Base-by-base conservation (phyloP, 2,329 filamentous ascomycete genomes). In the Ceratocystis lukuohia region DNA sequence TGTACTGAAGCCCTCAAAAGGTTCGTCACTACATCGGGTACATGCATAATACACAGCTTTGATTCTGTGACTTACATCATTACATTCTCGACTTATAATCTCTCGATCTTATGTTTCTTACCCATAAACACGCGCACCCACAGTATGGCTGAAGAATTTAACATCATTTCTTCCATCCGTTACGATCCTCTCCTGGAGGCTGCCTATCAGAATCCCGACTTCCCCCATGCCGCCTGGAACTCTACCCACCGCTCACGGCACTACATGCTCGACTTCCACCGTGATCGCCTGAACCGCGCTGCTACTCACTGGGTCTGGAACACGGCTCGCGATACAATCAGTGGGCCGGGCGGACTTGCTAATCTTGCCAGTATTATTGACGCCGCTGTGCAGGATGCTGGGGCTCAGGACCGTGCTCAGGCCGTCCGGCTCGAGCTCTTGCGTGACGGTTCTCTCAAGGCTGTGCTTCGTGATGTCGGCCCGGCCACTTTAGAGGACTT, bases 211-310 rank as follows among this genome's bases (percentile, higher is more conserved):
- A 74, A 75, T 66, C 71, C 72, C 44, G 74, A 73, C 1, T 72
- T 78, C 41, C 68, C 71, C 41, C 72, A 79, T 68, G 74, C 78
- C 50, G 82, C 78, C 20, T 86, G 80, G 76, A 85, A 85, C 71
- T 79, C 77, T 70, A 69, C 72, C 30, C 75, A 78, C 30, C 30
- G 28, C 5, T 88, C 84, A 7, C 82, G 86, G 0, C 86, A 90
- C 70, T 95, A 95, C 74, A 90, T 95, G 80, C 81, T 94, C 17
- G 80, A 85, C 67, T 86, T 87, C 70, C 91, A 96, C 74, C 83
- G 85, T 59, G 88, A 92, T 73, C 87, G 91, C 65, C 82, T 96
- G 73, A 78, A 91, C n/a, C 81, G 77, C 66, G 84, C 84, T 15
- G 84, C 84, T 4, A 74, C 71, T 4, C 73, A 86, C 70, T 88